Evolutionary conservation across 257 asterid species (phyloP).

Genomic region (Nicotiana knightiana): DNA sequence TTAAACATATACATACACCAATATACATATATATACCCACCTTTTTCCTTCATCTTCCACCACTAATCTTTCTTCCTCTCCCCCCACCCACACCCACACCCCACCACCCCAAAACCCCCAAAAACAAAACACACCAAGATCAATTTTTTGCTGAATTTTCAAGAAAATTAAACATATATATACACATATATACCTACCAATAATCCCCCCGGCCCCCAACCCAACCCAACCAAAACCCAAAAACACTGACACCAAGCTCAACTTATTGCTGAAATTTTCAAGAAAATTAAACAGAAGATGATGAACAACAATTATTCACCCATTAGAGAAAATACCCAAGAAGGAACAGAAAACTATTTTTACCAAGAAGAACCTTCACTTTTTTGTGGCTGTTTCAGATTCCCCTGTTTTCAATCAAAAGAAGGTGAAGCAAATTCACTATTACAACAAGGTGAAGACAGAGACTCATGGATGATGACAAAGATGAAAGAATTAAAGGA

Average conservation of each 20-base stretch:
- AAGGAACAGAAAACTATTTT: neutral
- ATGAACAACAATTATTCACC: conserved; percentile 7
- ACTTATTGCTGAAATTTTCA: neutral
- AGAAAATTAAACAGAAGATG: neutral
- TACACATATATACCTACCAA: too few relatives aligned
- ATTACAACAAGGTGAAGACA: neutral
- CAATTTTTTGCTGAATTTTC: too few relatives aligned
- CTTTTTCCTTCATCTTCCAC: neutral
- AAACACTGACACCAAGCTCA: neutral
- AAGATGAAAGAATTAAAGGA: conserved; percentile 33
- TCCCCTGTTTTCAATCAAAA: neutral
- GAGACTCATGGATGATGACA: conserved; percentile 24
- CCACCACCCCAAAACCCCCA: too few relatives aligned
- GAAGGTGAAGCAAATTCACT: neutral
- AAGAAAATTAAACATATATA: too few relatives aligned
- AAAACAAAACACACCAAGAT: too few relatives aligned
- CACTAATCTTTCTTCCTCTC: neutral
- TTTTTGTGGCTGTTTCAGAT: neutral
- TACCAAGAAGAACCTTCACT: neutral
- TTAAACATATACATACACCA: neutral
- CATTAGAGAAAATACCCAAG: neutral
- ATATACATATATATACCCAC: neutral
- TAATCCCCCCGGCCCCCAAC: neutral
- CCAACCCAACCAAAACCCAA: neutral
- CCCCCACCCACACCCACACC: neutral